Evolutionary conservation across 2,329 filamentous ascomycete species (phyloP).

Genomic region (Chaetomium sp.): DNA sequence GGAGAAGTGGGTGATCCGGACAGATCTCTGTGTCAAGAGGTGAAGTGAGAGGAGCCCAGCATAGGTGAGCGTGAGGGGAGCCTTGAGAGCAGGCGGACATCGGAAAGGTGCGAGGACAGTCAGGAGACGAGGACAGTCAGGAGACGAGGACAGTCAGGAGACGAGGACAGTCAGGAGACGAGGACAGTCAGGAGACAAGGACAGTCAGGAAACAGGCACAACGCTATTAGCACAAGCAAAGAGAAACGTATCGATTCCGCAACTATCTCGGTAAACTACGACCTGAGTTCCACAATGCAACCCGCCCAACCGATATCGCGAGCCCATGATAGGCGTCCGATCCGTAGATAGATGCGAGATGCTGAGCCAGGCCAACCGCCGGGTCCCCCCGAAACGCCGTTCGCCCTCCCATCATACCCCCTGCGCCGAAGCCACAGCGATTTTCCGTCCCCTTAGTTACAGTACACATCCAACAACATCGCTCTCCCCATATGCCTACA

Average conservation of each 20-base stretch:
- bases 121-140: not conserved
- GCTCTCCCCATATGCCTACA: not conserved
- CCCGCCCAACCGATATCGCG: not conserved
- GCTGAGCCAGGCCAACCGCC: not conserved
- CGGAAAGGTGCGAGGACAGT: not conserved
- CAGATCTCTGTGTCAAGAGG: conserved; percentile 71
- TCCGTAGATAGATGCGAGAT: not conserved
- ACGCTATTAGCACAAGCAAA: not conserved
- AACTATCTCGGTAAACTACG: not conserved
- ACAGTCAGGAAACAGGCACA: not conserved
- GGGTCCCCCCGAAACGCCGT: not conserved
- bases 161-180: not conserved
- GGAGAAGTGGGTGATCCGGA: conserved; percentile 90
- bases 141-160: not conserved
- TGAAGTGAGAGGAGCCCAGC: conserved; percentile 41
- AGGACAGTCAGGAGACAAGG: not conserved
- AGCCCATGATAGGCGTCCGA: not conserved
- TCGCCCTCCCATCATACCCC: not conserved
- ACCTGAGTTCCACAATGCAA: not conserved
- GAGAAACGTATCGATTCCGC: not conserved
- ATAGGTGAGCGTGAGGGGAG: not conserved
- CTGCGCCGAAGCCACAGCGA: not conserved
- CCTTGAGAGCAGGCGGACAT: not conserved
- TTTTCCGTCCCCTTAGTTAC: not conserved
- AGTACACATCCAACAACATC: not conserved